Percentiles rank a stretch among this genome's conserved stretches.
Evolutionary conservation across 495 filamentous ascomycete species (phyloP).

Genomic region (Achaetomiella virescens): DNA sequence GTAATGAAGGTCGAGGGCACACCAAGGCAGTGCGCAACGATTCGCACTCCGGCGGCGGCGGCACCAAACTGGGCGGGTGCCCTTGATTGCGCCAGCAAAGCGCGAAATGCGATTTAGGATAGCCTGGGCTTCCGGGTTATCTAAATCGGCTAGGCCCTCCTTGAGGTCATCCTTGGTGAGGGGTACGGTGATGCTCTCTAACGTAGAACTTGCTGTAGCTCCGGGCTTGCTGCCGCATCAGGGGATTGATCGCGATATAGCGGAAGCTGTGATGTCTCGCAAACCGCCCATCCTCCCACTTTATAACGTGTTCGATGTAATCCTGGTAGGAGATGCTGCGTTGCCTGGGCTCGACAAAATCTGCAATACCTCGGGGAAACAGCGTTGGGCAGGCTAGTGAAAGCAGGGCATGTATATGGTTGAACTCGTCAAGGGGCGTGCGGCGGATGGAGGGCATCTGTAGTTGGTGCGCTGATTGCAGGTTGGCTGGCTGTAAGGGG

Average conservation of each 20-base stretch:
- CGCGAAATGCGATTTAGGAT: not conserved
- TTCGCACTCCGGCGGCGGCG: not conserved
- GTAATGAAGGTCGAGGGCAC: not conserved
- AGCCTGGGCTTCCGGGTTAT: not conserved
- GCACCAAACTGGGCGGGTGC: not conserved
- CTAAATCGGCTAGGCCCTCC: not conserved
- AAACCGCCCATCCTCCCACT: constrained; percentile 3
- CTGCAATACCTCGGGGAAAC: not conserved
- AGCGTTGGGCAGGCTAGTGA: not conserved
- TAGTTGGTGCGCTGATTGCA: not conserved
- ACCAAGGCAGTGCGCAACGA: not conserved
- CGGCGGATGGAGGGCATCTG: not conserved
- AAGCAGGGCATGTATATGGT: not conserved
- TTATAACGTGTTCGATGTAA: not conserved
- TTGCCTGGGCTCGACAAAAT: constrained; percentile 1
- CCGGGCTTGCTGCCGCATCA: not conserved
- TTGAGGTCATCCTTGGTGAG: not conserved
- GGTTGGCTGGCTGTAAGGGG: not conserved
- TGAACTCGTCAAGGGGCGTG: constrained; percentile 2
- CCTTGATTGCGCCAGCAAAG: not conserved
- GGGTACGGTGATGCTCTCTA: not conserved
- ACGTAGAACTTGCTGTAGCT: not conserved
- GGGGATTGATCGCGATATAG: not conserved
- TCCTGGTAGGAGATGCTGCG: not conserved
- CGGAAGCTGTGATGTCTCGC: constrained; percentile 1